Evolutionary conservation across 1,284 basidiomycete species (phyloP).

Genomic region (Puccinia hordei): DNA sequence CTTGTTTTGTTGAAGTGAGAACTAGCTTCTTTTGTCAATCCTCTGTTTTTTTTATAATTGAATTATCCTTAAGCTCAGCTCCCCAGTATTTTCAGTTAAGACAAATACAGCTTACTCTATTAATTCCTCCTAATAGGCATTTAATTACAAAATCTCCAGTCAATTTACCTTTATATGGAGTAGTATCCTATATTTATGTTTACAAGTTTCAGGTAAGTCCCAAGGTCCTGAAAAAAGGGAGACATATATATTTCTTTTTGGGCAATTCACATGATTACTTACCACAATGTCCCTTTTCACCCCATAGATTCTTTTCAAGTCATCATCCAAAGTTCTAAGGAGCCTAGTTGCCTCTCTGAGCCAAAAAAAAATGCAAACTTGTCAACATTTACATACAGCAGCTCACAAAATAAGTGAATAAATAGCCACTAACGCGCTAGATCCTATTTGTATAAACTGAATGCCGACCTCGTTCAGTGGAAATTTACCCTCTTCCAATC

Average conservation of each 20-base stretch:
- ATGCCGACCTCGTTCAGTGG: constrained; percentile 65
- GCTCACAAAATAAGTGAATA: neutral
- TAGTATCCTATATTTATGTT: constrained; percentile 30
- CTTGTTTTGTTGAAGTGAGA: neutral
- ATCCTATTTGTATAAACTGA: constrained; percentile 66
- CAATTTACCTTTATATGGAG: constrained; percentile 32
- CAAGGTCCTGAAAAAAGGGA: neutral
- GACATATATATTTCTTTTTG: neutral
- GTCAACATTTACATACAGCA: neutral
- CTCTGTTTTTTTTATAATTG: neutral
- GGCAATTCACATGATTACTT: neutral
- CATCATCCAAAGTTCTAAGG: constrained; percentile 37
- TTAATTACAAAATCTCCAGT: constrained; percentile 40
- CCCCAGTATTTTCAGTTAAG: neutral
- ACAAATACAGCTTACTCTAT: constrained; percentile 4
- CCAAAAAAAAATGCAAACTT: neutral
- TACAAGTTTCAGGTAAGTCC: neutral
- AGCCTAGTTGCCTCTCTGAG: constrained; percentile 20
- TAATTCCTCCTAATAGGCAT: constrained; percentile 32
- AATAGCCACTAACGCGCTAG: constrained; percentile 42
- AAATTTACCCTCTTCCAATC: constrained; percentile 64
- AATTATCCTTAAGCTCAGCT: neutral
- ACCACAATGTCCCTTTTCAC: constrained; percentile 46
- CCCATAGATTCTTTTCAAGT: constrained; percentile 4
- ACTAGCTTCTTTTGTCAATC: neutral